Conservation (phyloP, 805 yeast species). For the Candida pseudoglaebosa region DNA sequence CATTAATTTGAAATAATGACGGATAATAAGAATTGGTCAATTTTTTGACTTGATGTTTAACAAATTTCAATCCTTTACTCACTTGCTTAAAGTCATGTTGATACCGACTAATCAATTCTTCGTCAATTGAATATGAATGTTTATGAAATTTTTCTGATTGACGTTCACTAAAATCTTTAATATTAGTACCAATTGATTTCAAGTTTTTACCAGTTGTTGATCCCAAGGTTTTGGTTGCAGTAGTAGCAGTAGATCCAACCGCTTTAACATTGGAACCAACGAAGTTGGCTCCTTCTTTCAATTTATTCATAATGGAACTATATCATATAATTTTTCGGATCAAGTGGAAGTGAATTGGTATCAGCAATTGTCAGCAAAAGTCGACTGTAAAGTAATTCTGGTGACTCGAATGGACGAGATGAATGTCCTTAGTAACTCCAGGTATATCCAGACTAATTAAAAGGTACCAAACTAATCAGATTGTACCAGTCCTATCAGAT, state of each 20-base stretch:
- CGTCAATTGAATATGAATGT: conserved; percentile 27
- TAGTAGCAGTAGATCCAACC: not conserved
- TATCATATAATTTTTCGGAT: no score
- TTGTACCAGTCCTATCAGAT: no score
- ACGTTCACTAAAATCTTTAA: not conserved
- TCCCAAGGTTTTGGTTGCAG: not conserved
- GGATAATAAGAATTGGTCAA: conserved; percentile 25
- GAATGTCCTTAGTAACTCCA: no score
- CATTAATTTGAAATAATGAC: conserved; percentile 27
- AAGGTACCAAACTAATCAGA: no score
- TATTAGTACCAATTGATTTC: not conserved
- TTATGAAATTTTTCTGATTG: conserved; percentile 6
- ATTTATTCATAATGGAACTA: conserved; percentile 1
- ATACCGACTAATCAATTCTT: conserved; percentile 38
- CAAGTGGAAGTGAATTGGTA: no score
- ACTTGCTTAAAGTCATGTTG: conserved; percentile 40
- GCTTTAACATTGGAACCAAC: conserved; percentile 1
- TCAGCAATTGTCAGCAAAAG: no score
- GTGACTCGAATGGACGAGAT: no score
- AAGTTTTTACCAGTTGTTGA: not conserved
- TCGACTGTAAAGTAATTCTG: no score
- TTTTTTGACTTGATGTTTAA: conserved; percentile 24
- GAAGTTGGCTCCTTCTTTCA: conserved; percentile 4
- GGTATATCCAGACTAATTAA: no score
- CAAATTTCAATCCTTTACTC: conserved; percentile 41